Conservation (phyloP, 169 alveolate species). For the Babesia microti region DNA sequence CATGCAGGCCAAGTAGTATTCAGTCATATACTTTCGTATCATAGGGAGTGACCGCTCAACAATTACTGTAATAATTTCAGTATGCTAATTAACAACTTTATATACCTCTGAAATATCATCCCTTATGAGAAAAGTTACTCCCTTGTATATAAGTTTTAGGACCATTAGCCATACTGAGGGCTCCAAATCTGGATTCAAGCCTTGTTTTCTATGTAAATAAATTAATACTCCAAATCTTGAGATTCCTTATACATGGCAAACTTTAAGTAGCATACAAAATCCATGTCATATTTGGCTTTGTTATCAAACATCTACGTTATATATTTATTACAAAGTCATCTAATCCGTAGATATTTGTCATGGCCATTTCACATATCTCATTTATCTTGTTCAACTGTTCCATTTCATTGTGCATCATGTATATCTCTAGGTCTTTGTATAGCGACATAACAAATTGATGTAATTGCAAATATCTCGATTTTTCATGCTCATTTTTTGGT, state of each 20-base stretch:
- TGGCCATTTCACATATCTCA: constrained; percentile 45
- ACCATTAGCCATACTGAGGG: constrained; percentile 45
- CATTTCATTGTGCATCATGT: constrained; percentile 28
- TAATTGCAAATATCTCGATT: constrained; percentile 9
- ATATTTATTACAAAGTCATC: constrained; percentile 28
- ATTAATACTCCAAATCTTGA: constrained; percentile 20
- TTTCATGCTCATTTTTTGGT: constrained; percentile 9
- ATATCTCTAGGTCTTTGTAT: constrained; percentile 45
- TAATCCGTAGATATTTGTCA: constrained; percentile 21
- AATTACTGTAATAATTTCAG: constrained; percentile 15
- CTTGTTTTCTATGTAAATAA: constrained; percentile 5
- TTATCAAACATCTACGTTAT: constrained; percentile 5
- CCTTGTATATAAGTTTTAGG: constrained; percentile 37
- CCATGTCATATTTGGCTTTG: constrained; percentile 38
- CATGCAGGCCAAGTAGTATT: constrained; percentile 45
- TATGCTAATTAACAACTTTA: constrained; percentile 11
- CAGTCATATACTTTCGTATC: constrained; percentile 38
- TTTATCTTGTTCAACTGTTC: constrained; percentile 40
- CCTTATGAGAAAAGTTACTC: constrained; percentile 19
- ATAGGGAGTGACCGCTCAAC: constrained; percentile 25
- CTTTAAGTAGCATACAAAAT: constrained; percentile 43
- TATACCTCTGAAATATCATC: constrained; percentile 48
- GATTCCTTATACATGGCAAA: constrained; percentile 39
- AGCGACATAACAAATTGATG: constrained; percentile 39
- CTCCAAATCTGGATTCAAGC: constrained; percentile 22